These are phyloP conservation scores for Mycena leptocephala DNA, from an alignment of 768 basidiomycete species.

Conservation along the genomic window DNA sequence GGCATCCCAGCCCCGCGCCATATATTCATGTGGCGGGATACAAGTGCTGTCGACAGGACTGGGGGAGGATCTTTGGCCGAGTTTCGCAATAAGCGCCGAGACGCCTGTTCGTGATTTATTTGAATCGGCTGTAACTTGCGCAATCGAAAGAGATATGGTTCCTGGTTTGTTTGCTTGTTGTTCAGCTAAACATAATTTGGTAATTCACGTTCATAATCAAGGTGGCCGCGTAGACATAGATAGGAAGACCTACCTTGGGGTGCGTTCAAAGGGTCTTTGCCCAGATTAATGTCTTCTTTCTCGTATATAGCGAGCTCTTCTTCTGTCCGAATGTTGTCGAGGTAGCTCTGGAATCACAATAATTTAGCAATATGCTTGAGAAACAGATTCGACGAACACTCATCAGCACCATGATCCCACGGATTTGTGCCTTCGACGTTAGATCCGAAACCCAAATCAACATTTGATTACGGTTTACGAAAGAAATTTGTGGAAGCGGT, in stretches of 20 bases:
- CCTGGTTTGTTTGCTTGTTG: neutral
- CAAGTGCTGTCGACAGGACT: neutral
- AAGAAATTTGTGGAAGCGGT: constrained; percentile 2
- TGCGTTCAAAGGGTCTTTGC: neutral
- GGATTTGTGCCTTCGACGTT: neutral
- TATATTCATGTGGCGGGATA: constrained; percentile 9
- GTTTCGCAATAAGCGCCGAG: neutral
- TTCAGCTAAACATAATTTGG: no score
- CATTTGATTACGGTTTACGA: neutral
- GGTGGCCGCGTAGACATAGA: no score
- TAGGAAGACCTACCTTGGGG: neutral
- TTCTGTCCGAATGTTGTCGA: neutral
- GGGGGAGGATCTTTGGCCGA: neutral
- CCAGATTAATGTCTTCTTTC: neutral
- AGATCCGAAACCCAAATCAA: constrained; percentile 8
- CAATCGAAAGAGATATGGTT: neutral
- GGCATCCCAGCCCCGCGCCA: no score
- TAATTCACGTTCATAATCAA: no score
- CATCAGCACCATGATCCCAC: neutral
- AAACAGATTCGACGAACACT: neutral
- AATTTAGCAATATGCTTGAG: neutral
- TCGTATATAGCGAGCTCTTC: neutral
- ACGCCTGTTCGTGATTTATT: neutral
- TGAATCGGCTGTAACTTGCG: neutral
- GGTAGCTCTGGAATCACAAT: neutral